Evolutionary conservation across 73 alveolate genomes (phyloP).

Genomic region (Uronychia binucleata): DNA sequence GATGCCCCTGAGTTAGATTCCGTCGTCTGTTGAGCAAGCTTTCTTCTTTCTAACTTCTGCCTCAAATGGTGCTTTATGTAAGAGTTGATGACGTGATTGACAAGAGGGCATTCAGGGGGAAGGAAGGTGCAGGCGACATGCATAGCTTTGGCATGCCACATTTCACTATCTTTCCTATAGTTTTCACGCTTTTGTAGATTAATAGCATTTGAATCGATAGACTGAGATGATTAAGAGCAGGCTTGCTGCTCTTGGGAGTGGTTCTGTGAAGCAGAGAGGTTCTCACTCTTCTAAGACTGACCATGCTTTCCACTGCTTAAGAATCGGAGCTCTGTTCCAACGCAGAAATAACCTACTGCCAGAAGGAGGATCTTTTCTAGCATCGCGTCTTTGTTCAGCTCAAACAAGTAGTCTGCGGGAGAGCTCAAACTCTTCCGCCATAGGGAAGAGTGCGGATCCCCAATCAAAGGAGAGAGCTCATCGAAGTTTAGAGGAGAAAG

Average conservation of each 20-base stretch:
- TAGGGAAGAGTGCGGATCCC: not conserved
- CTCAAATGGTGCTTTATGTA: slow-evolving; percentile 57
- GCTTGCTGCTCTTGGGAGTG: not conserved
- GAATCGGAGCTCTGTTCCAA: slow-evolving; percentile 66
- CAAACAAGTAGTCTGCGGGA: slow-evolving; percentile 18
- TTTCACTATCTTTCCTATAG: slow-evolving; percentile 47
- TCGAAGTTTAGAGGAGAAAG: slow-evolving; percentile 51
- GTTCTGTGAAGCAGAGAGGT: not conserved
- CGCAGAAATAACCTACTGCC: slow-evolving; percentile 63
- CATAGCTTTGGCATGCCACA: slow-evolving; percentile 70
- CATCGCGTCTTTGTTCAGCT: slow-evolving; percentile 78
- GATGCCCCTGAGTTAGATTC: too few species aligned
- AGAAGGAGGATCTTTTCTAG: slow-evolving; percentile 55
- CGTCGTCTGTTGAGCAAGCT: too few species aligned
- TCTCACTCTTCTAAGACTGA: not conserved
- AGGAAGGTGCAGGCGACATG: slow-evolving; percentile 52
- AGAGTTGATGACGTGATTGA: slow-evolving; percentile 47
- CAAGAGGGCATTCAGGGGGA: slow-evolving; percentile 64
- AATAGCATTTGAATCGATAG: too few species aligned
- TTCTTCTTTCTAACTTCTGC: slow-evolving; percentile 16
- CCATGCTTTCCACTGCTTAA: not conserved
- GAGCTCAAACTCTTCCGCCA: not conserved
- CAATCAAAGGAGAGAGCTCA: slow-evolving; percentile 35
- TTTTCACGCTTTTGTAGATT: slow-evolving; percentile 5
- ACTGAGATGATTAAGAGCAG: not conserved